Base-by-base conservation (phyloP, 2,329 filamentous ascomycete species). In the Periglandula ipomoeae region DNA sequence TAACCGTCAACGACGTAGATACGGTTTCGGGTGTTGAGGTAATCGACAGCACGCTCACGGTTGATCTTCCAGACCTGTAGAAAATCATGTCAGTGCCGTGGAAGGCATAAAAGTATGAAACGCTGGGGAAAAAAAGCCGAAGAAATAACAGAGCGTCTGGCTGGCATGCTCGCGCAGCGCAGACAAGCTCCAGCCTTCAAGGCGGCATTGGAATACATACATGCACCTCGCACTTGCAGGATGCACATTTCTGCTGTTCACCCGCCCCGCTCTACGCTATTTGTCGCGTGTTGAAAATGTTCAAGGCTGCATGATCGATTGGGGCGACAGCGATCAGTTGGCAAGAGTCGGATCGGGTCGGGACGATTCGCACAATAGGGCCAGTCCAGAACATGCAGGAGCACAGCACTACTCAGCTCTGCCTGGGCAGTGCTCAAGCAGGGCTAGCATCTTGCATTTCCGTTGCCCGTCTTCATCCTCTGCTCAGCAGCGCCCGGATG, bases 1-100 rank as follows among this genome's bases (percentile, higher is more conserved):
- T 85, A 98, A 57, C 93, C 93, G 69, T 98, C 93, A 58, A 98
- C 79, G 57, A 98, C 93, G 71, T 98, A 98, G 75, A 98, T 97
- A 65, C 93, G 89, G 70, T 94, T 95, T 63, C 93, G 82, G 56
- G 93, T 98, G 82, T 98, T 98, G 61, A 98, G 84, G 76, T 98
- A 98, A 75, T 98, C 93, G 69, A 98, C 82, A 53, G 93, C 93
- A 76, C 93, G 90, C 72, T 98, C 93, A 61, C 93, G 85, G 83
- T 98, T 98, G 76, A 98, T 98, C 65, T 89, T 89, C 93, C 93
- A 98, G 69, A 97, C 91, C 93, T 98, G 60, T n/a, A 30, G 20
- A 13, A 19, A 11, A 23, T 23, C 8, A 43, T 37, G 46, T 48
- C 23, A 48, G 46, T 32, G 32, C 50, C 48, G 11, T 32, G 52